Percentiles rank a stretch among this genome's conserved stretches.
Evolutionary conservation across 2,329 filamentous ascomycete species (phyloP).

Genomic region (Falciphora oryzae): DNA sequence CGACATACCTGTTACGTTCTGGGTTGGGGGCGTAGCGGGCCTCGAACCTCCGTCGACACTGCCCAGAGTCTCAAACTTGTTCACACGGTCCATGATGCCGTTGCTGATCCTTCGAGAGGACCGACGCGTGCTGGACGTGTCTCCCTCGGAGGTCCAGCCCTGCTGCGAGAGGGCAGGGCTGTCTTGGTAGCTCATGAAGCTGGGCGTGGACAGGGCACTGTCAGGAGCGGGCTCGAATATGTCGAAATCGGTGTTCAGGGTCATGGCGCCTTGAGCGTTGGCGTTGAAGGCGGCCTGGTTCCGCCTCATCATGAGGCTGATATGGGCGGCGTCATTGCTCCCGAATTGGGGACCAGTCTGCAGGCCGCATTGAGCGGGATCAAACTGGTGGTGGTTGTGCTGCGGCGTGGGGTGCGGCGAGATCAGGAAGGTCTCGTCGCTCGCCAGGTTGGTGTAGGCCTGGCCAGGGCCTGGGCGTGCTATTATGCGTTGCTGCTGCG

Average conservation of each 20-base stretch:
- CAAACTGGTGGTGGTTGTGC: slow-evolving; percentile 18
- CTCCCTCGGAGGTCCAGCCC: slow-evolving; percentile 47
- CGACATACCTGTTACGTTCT: slow-evolving; percentile 53
- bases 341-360: slow-evolving; percentile 36
- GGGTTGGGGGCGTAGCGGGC: slow-evolving; percentile 57
- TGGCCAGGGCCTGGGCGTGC: slow-evolving; percentile 64
- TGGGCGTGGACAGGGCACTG: slow-evolving; percentile 42
- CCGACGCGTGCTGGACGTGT: slow-evolving; percentile 36
- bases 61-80: slow-evolving; percentile 52
- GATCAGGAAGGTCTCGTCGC: slow-evolving; percentile 50
- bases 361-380: neutral
- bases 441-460: slow-evolving; percentile 23
- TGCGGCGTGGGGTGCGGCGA: slow-evolving; percentile 52
- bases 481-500: slow-evolving; percentile 75
- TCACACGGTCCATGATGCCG: slow-evolving; percentile 54
- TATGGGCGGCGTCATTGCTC: slow-evolving; percentile 33
- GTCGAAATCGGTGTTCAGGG: slow-evolving; percentile 38
- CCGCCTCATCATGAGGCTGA: slow-evolving; percentile 42
- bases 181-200: slow-evolving; percentile 45
- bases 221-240: slow-evolving; percentile 44
- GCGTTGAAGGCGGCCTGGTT: slow-evolving; percentile 29
- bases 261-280: slow-evolving; percentile 27
- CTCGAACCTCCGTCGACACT: slow-evolving; percentile 36
- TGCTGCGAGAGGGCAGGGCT: slow-evolving; percentile 31
- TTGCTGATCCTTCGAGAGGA: slow-evolving; percentile 50